These are phyloP conservation scores for Lyophyllum decastes DNA, from an alignment of 768 basidiomycete species.

Conservation along the genomic window DNA sequence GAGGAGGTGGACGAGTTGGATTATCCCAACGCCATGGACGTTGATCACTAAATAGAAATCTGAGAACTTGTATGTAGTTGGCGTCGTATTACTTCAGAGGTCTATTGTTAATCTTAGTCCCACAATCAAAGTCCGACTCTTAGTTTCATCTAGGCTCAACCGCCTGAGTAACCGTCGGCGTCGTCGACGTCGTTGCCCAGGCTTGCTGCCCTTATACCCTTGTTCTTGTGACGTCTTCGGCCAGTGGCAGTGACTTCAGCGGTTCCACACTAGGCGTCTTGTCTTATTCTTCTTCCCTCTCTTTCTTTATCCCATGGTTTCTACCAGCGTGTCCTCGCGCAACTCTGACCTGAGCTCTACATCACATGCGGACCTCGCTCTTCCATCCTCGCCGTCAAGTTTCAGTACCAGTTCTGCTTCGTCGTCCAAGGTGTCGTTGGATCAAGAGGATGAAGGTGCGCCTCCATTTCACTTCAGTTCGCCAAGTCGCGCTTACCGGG, in stretches of 20 bases:
- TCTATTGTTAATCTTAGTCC: too few relatives aligned
- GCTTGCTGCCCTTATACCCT: slow-evolving; percentile 46
- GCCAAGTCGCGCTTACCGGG: slow-evolving; percentile 13
- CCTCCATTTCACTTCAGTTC: slow-evolving; percentile 7
- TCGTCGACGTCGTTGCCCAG: slow-evolving; percentile 34
- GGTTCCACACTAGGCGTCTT: slow-evolving; percentile 49
- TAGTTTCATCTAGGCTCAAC: slow-evolving; percentile 21
- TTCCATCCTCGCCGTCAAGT: slow-evolving; percentile 40
- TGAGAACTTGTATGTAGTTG: not conserved
- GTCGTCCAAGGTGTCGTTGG: slow-evolving; percentile 57
- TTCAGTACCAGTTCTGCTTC: slow-evolving; percentile 40
- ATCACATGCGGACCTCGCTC: slow-evolving; percentile 33
- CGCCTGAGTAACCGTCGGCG: slow-evolving; percentile 50
- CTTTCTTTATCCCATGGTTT: slow-evolving; percentile 32
- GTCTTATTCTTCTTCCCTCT: slow-evolving; percentile 18
- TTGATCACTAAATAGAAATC: slow-evolving; percentile 9
- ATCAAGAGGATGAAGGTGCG: slow-evolving; percentile 67
- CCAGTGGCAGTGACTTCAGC: slow-evolving; percentile 49
- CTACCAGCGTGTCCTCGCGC: slow-evolving; percentile 35
- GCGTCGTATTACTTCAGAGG: not conserved
- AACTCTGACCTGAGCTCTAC: slow-evolving; percentile 32
- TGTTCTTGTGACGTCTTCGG: slow-evolving; percentile 35
- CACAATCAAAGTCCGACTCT: slow-evolving; percentile 18
- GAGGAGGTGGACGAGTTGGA: slow-evolving; percentile 17
- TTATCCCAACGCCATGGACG: slow-evolving; percentile 21